Evolutionary conservation across 139 green algal genomes (phyloP), one percentile per base, ranked within the genome.

Genomic region (Tetratostichococcus sp.): DNA sequence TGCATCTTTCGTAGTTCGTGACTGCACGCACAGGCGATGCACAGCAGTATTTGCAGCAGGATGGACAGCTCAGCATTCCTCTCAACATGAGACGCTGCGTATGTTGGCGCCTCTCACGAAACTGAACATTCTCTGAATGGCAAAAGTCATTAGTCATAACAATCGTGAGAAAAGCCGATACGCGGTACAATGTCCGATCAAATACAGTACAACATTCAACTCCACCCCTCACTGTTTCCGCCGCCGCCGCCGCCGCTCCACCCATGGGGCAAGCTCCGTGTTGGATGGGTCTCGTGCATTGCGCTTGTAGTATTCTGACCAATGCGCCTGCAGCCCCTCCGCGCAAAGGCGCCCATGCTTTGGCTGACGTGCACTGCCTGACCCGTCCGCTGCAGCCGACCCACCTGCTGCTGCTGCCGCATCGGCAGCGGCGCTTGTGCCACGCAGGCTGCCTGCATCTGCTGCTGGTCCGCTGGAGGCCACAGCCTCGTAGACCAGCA

Each of bases 231-330:
- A 17, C 50, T 26, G 50, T 17, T 62, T 2, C 11, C 50, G 50
- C 50, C 50, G 50, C 50, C 50, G 50, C 50, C 26, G 50, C 17
- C 22, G 19, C 17, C 19, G 11, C 50, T 62, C 30, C 32, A 87
- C 78, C 78, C 78, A 87, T 1, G 82, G 79, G 1, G 82, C 82
- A 34, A 87, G 73, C 67, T 69, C 25, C n/a, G 43, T 50, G 58
- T 76, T 75, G 43, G 72, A 16, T 32, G 82, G 82, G 25, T 78
- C 66, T 0, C 82, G 42, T 30, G 58, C 30, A 14, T 67, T 75
- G 22, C 26, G 22, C 30, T 75, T 69, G 74, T 87, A 87, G 31
- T 84, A 80, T 1, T 69, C 75, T 11, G 43, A 74, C 83, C 83
- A 88, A 25, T 82, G 76, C 4, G 77, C 81, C 22, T 31, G 14